Base-by-base conservation (phyloP, 768 basidiomycete genomes). In the Calocybe indica region DNA sequence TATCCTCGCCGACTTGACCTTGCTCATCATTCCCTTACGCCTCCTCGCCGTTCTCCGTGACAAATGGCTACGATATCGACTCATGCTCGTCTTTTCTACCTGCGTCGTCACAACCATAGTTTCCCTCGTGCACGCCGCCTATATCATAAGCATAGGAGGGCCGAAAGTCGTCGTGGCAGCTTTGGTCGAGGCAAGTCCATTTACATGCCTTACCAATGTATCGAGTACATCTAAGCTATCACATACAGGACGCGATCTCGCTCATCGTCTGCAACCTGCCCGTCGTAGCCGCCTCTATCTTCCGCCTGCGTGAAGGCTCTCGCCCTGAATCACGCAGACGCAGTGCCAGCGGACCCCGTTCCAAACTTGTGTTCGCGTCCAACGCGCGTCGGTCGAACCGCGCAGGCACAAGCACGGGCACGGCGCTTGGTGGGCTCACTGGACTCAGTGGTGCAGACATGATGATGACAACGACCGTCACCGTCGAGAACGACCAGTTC, bases 21-120 rank as follows among this genome's bases (percentile, higher is more conserved):
- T 81, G 35, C 63, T 80, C 32, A 38, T 60, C 7, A 62, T 74
- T 1, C 78, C 79, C 0, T 47, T 78, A 4, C 62, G 67, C 11
- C 59, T 80, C 5, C 67, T 82, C 29, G 58, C 64, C 50, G 60
- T 65, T 12, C 62, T 78, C 15, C 61, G 61, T 22, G 68, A 71
- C 45, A 58, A 57, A 7, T 53, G 52, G 33, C 55, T 76, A 5
- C 69, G 73, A 5, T 55, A 62, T 2, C 69, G 68, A 13, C 63
- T 74, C 36, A 65, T 75, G 52, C 53, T 76, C 48, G 73, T 77
- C 43, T 79, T 80, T 58, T 79, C 78, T 11, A 68, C 79, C 9
- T 75, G 75, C 43, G 70, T 78, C 47, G 59, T 72, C 43, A 78
- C 75, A 6, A 77, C 71, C 5, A 55, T 73, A 31, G 68, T 67